Evolutionary conservation across 371 early-diverging fungal species (phyloP), one percentile per base, ranked within the genome.

Genomic region (Chytridium lagenaria): DNA sequence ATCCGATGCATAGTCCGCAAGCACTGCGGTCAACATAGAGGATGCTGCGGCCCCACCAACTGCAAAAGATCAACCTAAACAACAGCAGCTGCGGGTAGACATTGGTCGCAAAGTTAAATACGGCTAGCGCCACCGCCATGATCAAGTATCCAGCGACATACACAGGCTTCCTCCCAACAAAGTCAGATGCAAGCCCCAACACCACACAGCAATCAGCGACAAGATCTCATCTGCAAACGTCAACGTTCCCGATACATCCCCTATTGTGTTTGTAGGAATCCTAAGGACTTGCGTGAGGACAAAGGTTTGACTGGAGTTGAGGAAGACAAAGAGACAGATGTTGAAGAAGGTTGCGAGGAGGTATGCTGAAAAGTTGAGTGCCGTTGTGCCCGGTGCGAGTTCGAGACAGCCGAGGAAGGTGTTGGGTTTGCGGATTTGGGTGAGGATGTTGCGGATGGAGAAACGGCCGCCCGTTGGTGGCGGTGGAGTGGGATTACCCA

Each of bases 21-120:
- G 44, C 26, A 83, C 82, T 15, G 83, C 84, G 3, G 83, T 78
- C 51, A 85, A 64, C 94, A 94, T 93, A 30, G 89, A 77, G 1
- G 88, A 86, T 3, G 85, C 79, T 0, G 91, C 91, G 10, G 92
- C 84, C 1, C 91, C 87, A 12, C 94, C 94, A 22, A 91, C 52
- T 0, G 91, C 87, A 88, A 88, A n/a, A 92, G 69, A 85, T 72
- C 51, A 84, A 77, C 55, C 88, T 85, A 74, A 83, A 80, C 59
- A 83, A 76, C 37, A 88, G 61, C 79, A 87, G 77, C 23, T 72
- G 79, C 5, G 88, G 89, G 68, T 83, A 84, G 2, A 85, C 77
- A 59, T 80, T 80, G 44, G 72, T 64, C 51, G 85, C 84, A 12
- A 57, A 50, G 36, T 88, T 70, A 73, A 81, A 88, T 26, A 82